Evolutionary conservation across 805 yeast genomes (phyloP).

Genomic region (Candida morakotiae): DNA sequence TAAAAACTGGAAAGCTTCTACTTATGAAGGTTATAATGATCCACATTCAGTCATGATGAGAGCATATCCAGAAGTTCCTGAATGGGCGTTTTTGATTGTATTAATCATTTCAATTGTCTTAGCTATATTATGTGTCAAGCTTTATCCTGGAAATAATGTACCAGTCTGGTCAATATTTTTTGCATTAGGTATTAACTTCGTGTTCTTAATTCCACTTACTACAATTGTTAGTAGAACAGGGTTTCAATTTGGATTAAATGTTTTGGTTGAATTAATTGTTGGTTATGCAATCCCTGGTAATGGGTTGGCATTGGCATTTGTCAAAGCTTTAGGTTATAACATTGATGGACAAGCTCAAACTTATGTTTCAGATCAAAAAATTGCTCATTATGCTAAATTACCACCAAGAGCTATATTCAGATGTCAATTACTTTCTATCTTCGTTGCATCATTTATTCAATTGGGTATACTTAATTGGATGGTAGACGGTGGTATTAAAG

Average conservation of each 20-base stretch:
- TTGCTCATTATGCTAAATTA: constrained; percentile 34
- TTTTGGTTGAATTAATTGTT: constrained; percentile 49
- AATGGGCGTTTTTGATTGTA: constrained; percentile 24
- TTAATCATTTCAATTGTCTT: constrained; percentile 25
- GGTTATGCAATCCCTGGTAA: constrained; percentile 27
- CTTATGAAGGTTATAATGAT: constrained; percentile 16
- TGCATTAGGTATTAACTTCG: constrained; percentile 45
- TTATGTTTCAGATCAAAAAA: constrained; percentile 26
- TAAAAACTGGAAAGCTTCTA: constrained; percentile 10
- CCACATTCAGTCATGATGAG: constrained; percentile 28
- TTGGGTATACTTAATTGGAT: constrained; percentile 20
- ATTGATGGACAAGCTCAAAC: constrained; percentile 29
- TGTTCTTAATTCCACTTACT: constrained; percentile 51
- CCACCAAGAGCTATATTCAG: constrained; percentile 41
- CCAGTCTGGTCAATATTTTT: constrained; percentile 61
- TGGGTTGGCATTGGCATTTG: constrained; percentile 17
- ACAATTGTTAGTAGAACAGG: constrained; percentile 48
- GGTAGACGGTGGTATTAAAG: constrained; percentile 12
- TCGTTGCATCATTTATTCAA: constrained; percentile 17
- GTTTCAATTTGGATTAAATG: constrained; percentile 44
- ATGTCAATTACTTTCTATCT: constrained; percentile 20
- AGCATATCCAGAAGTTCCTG: constrained; percentile 34
- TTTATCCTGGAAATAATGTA: constrained; percentile 38
- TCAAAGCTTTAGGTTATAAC: constrained; percentile 22
- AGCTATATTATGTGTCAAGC: constrained; percentile 25